phyloP scores from a whole-genome alignment of 441 rosid species.

The Erysimum cheiri region DNA sequence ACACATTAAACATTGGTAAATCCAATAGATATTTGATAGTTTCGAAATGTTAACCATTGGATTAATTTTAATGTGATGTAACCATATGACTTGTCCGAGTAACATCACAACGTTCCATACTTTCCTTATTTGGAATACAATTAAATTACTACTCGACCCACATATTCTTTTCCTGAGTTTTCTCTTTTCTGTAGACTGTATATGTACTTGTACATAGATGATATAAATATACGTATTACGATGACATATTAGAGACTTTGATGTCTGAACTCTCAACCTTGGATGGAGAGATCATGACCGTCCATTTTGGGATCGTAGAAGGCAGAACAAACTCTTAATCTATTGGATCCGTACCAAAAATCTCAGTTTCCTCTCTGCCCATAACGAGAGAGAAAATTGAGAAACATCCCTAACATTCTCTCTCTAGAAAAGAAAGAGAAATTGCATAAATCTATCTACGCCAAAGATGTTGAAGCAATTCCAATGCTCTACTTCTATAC shows the following conservation, averaged over 20 bases:
- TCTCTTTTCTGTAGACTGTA: neutral
- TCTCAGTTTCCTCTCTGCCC: slow-evolving; percentile 37
- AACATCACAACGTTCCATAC: slow-evolving; percentile 46
- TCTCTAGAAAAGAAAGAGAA: slow-evolving; percentile 31
- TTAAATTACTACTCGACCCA: slow-evolving; percentile 18
- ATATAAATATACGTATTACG: slow-evolving; percentile 8
- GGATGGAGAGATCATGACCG: slow-evolving; percentile 51
- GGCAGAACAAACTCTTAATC: slow-evolving; percentile 36
- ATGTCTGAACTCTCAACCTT: slow-evolving; percentile 23
- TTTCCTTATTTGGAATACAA: slow-evolving; percentile 41
- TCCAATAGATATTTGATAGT: slow-evolving; percentile 35
- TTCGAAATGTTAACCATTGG: slow-evolving; percentile 35
- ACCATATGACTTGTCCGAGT: slow-evolving; percentile 40
- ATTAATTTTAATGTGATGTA: slow-evolving; percentile 40
- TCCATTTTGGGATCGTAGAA: slow-evolving; percentile 47
- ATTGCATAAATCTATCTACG: slow-evolving; percentile 53
- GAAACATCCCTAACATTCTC: slow-evolving; percentile 37
- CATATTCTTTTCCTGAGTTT: slow-evolving; percentile 11
- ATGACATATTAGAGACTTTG: slow-evolving; percentile 34
- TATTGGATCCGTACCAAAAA: slow-evolving; percentile 58
- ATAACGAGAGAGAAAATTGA: slow-evolving; percentile 33
- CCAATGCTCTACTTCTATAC: slow-evolving; percentile 41
- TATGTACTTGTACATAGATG: neutral
- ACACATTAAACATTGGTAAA: slow-evolving; percentile 51
- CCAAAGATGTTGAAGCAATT: slow-evolving; percentile 57